A percentile compares a stretch with the other conserved stretches of the same genome.
Conservation (phyloP, 768 basidiomycete species). For the Kwoniella mangroviensis region DNA sequence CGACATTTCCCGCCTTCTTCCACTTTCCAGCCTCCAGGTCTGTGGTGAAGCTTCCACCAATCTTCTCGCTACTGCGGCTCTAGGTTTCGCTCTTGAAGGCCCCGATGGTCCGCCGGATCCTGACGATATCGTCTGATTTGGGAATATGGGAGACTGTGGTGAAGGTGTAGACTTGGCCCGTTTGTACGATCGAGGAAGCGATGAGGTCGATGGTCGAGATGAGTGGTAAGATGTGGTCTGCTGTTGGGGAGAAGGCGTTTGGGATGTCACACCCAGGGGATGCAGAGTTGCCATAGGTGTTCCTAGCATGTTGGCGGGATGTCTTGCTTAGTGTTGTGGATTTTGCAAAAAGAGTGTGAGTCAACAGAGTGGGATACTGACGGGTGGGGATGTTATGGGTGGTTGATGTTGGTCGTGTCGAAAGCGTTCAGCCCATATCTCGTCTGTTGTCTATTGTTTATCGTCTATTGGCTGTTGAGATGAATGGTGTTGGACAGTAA, state of each 20-base stretch:
- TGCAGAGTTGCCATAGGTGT: constrained; percentile 3
- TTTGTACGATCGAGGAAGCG: constrained; percentile 32
- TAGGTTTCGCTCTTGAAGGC: constrained; percentile 13
- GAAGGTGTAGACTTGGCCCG: constrained; percentile 35
- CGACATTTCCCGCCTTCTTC: constrained; percentile 45
- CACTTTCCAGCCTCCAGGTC: constrained; percentile 6
- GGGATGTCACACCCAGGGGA: neutral
- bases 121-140: neutral
- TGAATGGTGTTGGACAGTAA: neutral
- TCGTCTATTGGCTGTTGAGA: neutral
- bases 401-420: neutral
- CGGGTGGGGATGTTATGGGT: too few relatives aligned
- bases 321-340: neutral
- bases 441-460: neutral
- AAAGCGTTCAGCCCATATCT: neutral
- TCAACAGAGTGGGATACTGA: too few relatives aligned
- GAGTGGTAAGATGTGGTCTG: constrained; percentile 7
- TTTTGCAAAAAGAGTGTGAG: too few relatives aligned
- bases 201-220: constrained; percentile 25
- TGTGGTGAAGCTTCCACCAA: constrained; percentile 18
- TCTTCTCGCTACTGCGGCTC: constrained; percentile 14
- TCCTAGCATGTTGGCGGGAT: constrained; percentile 11
- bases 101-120: constrained; percentile 5
- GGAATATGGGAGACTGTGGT: constrained; percentile 11
- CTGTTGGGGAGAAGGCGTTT: constrained; percentile 18